Base-by-base conservation (phyloP, 1,284 basidiomycete species). In the Marasmius sp. region DNA sequence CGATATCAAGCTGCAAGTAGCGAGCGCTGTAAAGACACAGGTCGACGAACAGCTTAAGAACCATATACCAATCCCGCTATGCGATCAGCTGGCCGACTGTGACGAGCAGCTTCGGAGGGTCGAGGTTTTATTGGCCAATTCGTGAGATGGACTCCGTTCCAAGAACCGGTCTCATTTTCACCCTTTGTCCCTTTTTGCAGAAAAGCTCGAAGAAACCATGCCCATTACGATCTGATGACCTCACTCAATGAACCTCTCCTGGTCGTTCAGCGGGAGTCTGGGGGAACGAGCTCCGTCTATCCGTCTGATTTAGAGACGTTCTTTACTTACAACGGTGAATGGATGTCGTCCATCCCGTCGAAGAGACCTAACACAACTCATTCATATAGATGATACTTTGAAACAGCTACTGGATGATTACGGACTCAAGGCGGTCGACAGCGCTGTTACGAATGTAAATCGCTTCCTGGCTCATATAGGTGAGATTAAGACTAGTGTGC, bases 391-490 rank as follows among this genome's bases (percentile, higher is more conserved):
- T 47, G 74, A 74, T 7, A 72, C 71, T 60, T 66, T 75, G 18
- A 75, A 73, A 58, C 66, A 70, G 20, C 71, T 87, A 20, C 67
- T 83, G 37, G 70, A 66, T 27, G 83, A 86, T 60, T 85, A 84
- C 61, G 80, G 72, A 1, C 75, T 88, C 11, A 69, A 68, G 9
- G 77, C 77, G 43, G 74, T 79, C 41, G 77, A 78, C 1, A 67
- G 72, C 18, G 70, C 75, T 18, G 74, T 79, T 59, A 72, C 70
- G 64, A 85, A 85, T 65, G 69, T 83, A 51, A 84, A 82, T 61
- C 71, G 75, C n/a, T 86, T 87, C 68, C 76, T 87, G 72, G 71
- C 75, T 36, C 80, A 84, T 67, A 82, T 86, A 60, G 85, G 85
- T 83, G 62, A 67, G 76, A 62, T 39, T 51, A 27, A 27, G 27